Evolutionary conservation across 306 rosid species (phyloP).

Genomic region (Cucurbita argyrosperma): DNA sequence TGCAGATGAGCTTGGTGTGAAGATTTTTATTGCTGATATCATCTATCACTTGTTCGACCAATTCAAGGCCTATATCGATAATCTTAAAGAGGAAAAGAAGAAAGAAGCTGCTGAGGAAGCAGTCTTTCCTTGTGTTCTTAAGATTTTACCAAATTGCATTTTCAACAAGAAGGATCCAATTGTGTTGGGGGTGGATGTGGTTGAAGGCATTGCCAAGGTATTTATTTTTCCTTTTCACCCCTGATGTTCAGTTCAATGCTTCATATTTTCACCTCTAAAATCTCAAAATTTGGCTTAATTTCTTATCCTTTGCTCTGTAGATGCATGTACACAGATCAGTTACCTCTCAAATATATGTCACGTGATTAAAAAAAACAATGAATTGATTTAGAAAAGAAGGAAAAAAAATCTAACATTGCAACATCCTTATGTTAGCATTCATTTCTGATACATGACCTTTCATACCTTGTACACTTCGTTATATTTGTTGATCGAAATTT

Average conservation of each 20-base stretch:
- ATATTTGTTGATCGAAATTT: neutral
- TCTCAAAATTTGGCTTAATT: neutral
- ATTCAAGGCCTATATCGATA: conserved; percentile 81
- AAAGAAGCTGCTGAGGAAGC: conserved; percentile 87
- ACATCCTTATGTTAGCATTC: neutral
- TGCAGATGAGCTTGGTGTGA: conserved; percentile 75
- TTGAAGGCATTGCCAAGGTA: conserved; percentile 91
- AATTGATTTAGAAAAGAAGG: neutral
- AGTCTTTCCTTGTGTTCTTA: conserved; percentile 76
- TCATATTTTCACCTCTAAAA: neutral
- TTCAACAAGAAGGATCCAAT: conserved; percentile 98
- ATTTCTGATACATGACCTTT: neutral
- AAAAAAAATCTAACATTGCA: neutral
- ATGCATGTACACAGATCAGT: neutral
- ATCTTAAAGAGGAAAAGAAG: conserved; percentile 87
- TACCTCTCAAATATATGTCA: neutral
- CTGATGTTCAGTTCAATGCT: neutral
- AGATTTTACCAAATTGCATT: conserved; percentile 65
- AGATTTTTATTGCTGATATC: conserved; percentile 76
- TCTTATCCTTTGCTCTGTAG: neutral
- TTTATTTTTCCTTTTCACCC: neutral
- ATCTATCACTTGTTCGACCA: conserved; percentile 87
- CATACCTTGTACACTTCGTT: neutral
- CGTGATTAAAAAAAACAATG: neutral
- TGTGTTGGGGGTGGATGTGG: conserved; percentile 85